Conservation (phyloP, 805 yeast species). For the Tetrapisispora fleetii region DNA sequence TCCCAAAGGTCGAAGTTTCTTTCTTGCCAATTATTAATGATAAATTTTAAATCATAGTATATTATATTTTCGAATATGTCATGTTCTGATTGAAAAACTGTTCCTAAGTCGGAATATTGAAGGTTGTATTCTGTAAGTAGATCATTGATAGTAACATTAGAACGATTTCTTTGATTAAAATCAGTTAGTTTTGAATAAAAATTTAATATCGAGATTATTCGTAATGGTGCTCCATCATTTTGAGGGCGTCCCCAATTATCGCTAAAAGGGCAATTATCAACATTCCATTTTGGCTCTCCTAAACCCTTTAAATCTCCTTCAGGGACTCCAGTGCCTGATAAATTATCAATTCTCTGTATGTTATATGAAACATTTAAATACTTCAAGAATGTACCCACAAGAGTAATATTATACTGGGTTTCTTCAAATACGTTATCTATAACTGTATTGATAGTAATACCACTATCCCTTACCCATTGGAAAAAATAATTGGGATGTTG, state of each 20-base stretch:
- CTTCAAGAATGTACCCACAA: conserved; percentile 37
- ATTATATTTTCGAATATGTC: conserved; percentile 44
- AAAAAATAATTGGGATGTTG: conserved; percentile 68
- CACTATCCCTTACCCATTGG: conserved; percentile 89
- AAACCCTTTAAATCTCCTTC: conserved; percentile 43
- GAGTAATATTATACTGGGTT: conserved; percentile 9
- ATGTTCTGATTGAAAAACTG: conserved; percentile 16
- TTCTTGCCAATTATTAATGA: conserved; percentile 49
- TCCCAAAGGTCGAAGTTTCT: conserved; percentile 90
- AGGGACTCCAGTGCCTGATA: conserved; percentile 42
- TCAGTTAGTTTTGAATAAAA: conserved; percentile 39
- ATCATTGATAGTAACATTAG: conserved; percentile 9
- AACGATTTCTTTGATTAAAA: conserved; percentile 13
- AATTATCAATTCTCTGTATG: conserved; percentile 60
- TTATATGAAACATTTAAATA: conserved; percentile 50
- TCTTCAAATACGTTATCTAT: conserved; percentile 37
- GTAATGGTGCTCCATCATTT: conserved; percentile 85
- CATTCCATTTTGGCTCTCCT: conserved; percentile 85
- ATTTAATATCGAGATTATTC: conserved; percentile 54
- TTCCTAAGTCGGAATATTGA: conserved; percentile 1
- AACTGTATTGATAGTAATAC: conserved; percentile 63
- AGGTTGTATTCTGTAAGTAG: conserved; percentile 18
- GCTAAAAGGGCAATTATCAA: conserved; percentile 52
- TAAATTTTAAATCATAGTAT: conserved; percentile 61
- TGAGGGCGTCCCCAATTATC: conserved; percentile 92